Evolutionary conservation across 2,329 filamentous ascomycete species (phyloP), one percentile per base, ranked within the genome.

Genomic region (Arthrinium puccinioides): DNA sequence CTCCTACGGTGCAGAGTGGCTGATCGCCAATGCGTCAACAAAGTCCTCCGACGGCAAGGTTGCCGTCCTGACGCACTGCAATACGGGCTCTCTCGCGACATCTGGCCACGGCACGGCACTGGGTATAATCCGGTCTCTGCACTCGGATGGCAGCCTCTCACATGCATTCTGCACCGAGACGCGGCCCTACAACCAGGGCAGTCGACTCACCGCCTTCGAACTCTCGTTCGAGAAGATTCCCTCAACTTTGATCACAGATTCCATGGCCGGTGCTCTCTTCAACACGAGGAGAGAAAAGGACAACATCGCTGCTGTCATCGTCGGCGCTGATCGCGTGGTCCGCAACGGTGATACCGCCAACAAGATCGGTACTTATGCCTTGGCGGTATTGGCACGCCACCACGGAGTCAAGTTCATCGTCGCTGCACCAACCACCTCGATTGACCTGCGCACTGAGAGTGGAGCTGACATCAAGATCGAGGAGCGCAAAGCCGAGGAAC

Each of bases 341-440:
- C 85, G 88, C 35, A 98, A 98, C 53, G 92, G 92, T 21, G 92
- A 98, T 63, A 97, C 92, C 1, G 92, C 92, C 39, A 98, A 98
- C 68, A 98, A 98, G 69, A 94, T 98, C 44, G 92, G 92, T 36
- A 98, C 92, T 1, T 97, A 98, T 59, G 76, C 82, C 38, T 74
- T 98, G 4, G 88, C 92, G 4, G 88, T 97, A n/a, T 72, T 95
- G 21, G 92, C 92, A 16, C 81, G 75, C 47, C 71, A 89, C 53
- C 92, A 98, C 53, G 85, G 86, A 14, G 74, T 97, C 53, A 94
- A 90, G 60, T 98, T 98, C 57, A 74, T 98, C 9, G 89, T 98
- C 21, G 92, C 92, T 0, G 92, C 92, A 1, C 92, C 92, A 0
- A 85, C 89, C 6, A 98, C 92, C 2, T 95, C 87, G 39, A 92